Base-by-base conservation (phyloP, 768 basidiomycete species). In the Mycena sanguinolenta region DNA sequence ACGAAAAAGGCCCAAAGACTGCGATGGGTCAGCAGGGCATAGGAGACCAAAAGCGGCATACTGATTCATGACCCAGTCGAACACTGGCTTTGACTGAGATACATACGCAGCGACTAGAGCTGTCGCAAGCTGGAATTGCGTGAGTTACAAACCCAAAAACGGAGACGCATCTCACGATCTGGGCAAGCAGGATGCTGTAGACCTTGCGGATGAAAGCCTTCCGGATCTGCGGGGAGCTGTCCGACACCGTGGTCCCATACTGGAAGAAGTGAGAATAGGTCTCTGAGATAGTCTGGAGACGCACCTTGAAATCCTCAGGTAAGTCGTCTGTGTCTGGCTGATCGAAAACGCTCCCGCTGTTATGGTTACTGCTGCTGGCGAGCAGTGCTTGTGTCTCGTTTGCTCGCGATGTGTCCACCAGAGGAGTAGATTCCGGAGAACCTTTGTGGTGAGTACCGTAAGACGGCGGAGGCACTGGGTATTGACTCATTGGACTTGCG, bases 261-360 rank as follows among this genome's bases (percentile, higher is more conserved):
- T 94, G 68, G 19, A 21, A 17, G n/a, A 42, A 21, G 30, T 28
- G 4, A 53, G 28, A 19, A 1, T 13, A 23, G 28, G 17, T 14
- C 52, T 30, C 52, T 30, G 8, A 19, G 52, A n/a, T 46, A n/a
- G 8, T 4, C 4, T 21, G 34, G 7, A 42, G 75, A 28, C 82
- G 28, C 67, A 94, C 94, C 88, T 97, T 95, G 89, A 98, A 97
- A 80, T 98, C 96, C 75, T 97, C 96, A 1, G 95, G 95, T 57
- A 96, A 75, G 72, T 95, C 95, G 54, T 88, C 93, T 34, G 82
- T 82, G 28, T 81, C 84, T 5, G 94, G 90, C 72, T 96, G 94
- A 81, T 95, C 88, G 71, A 87, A 92, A 72, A 90, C 85, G 28
- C 81, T 90, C 32, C 86, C 85, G 23, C n/a, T n/a, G 49, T 50